These are phyloP conservation scores for Teunomyces stri DNA, from an alignment of 805 yeast species.

Conservation along the genomic window DNA sequence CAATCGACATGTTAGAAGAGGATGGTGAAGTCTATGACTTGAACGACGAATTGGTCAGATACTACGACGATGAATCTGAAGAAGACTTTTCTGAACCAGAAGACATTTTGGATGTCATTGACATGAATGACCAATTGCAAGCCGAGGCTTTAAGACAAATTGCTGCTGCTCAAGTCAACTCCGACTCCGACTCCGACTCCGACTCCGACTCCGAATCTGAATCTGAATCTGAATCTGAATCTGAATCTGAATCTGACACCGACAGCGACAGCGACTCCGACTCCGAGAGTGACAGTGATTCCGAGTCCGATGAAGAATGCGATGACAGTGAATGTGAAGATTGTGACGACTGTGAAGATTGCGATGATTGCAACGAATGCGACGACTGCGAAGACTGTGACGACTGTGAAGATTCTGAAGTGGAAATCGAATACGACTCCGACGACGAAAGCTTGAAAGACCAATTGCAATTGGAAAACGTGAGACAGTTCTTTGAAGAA, in stretches of 20 bases:
- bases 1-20: conserved; percentile 20
- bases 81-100: conserved; percentile 22
- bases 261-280: conserved; percentile 10
- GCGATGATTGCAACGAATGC: neutral
- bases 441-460: conserved; percentile 28
- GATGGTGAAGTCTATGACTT: conserved; percentile 12
- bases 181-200: conserved; percentile 14
- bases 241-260: conserved; percentile 8
- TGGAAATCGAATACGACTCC: conserved; percentile 26
- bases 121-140: conserved; percentile 39
- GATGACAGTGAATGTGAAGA: conserved; percentile 2
- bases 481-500: conserved; percentile 36
- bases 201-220: conserved; percentile 9
- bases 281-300: conserved; percentile 11
- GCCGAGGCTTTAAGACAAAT: conserved; percentile 32
- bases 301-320: conserved; percentile 7
- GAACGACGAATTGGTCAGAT: conserved; percentile 4
- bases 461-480: conserved; percentile 34
- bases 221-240: conserved; percentile 17
- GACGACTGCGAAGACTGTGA: conserved; percentile 1
- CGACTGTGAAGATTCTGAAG: conserved; percentile 5
- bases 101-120: conserved; percentile 33
- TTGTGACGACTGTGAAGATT: conserved; percentile 1
- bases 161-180: conserved; percentile 24
- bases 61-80: conserved; percentile 9